phyloP scores from a whole-genome alignment of 495 filamentous ascomycete genomes.

The Daldinia caldariorum region DNA sequence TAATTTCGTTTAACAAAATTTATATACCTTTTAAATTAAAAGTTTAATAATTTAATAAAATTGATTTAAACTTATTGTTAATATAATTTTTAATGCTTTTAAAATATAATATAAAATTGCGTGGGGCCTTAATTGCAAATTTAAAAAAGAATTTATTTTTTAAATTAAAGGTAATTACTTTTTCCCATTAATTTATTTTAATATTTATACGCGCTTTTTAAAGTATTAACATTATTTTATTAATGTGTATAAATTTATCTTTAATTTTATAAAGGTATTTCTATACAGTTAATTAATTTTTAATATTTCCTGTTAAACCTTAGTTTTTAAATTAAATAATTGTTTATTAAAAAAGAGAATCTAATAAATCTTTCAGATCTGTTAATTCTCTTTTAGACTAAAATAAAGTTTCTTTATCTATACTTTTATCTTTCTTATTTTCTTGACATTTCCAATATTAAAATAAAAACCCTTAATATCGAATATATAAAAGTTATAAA shows the following conservation, averaged over 20 bases:
- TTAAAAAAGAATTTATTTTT: neutral
- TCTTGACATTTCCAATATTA: too few relatives aligned
- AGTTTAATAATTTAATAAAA: too few relatives aligned
- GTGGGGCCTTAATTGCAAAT: neutral
- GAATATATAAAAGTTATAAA: neutral
- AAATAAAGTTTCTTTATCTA: too few relatives aligned
- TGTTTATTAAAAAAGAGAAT: too few relatives aligned
- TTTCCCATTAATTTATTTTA: neutral
- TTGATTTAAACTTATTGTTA: too few relatives aligned
- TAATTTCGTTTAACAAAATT: too few relatives aligned
- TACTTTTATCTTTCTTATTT: too few relatives aligned
- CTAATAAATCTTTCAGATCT: too few relatives aligned
- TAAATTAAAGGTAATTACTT: neutral
- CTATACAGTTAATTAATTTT: neutral
- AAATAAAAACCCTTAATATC: neutral
- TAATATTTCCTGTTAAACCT: too few relatives aligned
- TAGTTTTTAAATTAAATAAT: too few relatives aligned
- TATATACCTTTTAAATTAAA: too few relatives aligned
- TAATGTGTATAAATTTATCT: neutral
- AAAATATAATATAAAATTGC: neutral
- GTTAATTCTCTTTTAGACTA: too few relatives aligned
- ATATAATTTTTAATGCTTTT: neutral
- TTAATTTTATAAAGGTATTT: neutral
- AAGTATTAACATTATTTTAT: neutral
- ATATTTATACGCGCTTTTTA: neutral